Evolutionary conservation across 2,329 filamentous ascomycete species (phyloP).

Genomic region (Neoarthrinium moseri): DNA sequence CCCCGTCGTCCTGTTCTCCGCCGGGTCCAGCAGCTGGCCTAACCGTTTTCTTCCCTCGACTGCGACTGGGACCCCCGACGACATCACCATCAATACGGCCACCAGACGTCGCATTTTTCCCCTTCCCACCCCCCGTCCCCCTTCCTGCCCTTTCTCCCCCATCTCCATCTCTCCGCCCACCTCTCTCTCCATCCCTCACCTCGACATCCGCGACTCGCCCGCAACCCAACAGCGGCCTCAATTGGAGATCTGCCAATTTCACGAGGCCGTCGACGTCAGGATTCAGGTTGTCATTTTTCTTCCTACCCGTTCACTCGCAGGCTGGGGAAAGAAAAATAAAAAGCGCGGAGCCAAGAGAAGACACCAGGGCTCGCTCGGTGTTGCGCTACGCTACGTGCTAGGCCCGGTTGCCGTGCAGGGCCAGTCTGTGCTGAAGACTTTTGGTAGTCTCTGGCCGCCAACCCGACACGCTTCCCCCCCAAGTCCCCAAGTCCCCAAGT

Average conservation of each 20-base stretch:
- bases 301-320: background rate
- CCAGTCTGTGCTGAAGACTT: constrained; percentile 7
- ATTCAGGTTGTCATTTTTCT: constrained; percentile 24
- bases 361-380: too few species aligned
- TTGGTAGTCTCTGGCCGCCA: too few species aligned
- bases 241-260: constrained; percentile 18
- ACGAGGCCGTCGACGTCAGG: constrained; percentile 22
- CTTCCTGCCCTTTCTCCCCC: constrained; percentile 2
- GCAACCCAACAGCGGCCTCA: constrained; percentile 19
- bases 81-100: constrained; percentile 9
- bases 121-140: constrained; percentile 1
- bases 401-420: constrained; percentile 6
- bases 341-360: background rate
- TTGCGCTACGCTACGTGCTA: too few species aligned
- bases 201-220: constrained; percentile 14
- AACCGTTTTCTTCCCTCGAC: background rate
- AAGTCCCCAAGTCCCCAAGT: too few species aligned
- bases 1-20: background rate
- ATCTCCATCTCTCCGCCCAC: constrained; percentile 1
- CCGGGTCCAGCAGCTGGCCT: constrained; percentile 6
- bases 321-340: too few species aligned
- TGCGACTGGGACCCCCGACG: too few species aligned
- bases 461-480: too few species aligned
- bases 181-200: constrained; percentile 8
- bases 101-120: constrained; percentile 2